These are phyloP conservation scores for Ajuga chamaepitys DNA, from an alignment of 257 asterid genomes.

Conservation along the genomic window DNA sequence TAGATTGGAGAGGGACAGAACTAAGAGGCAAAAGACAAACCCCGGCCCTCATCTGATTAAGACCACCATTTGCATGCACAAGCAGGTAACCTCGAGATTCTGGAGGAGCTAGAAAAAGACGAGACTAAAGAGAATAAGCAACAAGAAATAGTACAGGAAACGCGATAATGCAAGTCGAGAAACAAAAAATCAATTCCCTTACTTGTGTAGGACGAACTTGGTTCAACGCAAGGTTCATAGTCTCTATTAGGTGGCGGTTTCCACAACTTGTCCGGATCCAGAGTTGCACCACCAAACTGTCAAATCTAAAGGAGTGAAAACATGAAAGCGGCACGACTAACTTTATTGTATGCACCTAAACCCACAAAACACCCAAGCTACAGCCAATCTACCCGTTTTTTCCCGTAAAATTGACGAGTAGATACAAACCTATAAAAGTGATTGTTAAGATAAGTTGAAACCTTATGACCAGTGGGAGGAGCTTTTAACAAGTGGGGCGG, in stretches of 20 bases:
- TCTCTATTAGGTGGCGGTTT: conserved; percentile 66
- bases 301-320: conserved; percentile 82
- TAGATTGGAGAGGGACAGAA: not conserved
- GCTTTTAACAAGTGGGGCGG: conserved; percentile 39
- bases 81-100: conserved; percentile 78
- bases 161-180: not conserved
- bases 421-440: not conserved
- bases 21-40: conserved; percentile 33
- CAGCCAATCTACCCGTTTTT: not conserved
- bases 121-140: not conserved
- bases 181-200: conserved; percentile 19
- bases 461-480: conserved; percentile 54
- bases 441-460: conserved; percentile 20
- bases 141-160: conserved; percentile 1
- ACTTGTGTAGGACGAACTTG: conserved; percentile 56
- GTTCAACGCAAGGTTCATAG: conserved; percentile 68
- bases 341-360: conserved; percentile 18
- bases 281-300: conserved; percentile 58
- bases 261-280: conserved; percentile 57
- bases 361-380: conserved; percentile 9
- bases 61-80: conserved; percentile 95
- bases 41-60: conserved; percentile 99
- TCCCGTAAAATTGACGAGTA: not conserved
- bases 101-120: conserved; percentile 49
- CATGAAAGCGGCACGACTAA: conserved; percentile 47